A percentile compares a stretch with the other conserved stretches of the same genome.
Conservation (phyloP, 176 grass and related monocot species). For the Triticum urartu region DNA sequence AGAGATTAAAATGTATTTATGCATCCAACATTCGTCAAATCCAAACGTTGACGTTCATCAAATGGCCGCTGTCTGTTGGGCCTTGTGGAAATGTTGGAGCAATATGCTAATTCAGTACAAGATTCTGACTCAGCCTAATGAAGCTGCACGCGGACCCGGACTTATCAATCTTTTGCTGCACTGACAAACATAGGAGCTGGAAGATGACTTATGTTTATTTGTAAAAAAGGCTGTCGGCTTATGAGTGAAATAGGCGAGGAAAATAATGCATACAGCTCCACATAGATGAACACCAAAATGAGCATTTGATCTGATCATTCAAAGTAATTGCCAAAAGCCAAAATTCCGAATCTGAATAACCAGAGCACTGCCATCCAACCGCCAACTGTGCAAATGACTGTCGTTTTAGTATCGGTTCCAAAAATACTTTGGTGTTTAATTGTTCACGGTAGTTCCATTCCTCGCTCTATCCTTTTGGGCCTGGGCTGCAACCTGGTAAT, state of each 20-base stretch:
- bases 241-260: neutral
- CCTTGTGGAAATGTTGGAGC: neutral
- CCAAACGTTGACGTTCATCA: neutral
- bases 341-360: neutral
- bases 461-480: neutral
- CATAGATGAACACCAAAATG: neutral
- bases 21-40: neutral
- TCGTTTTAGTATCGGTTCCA: neutral
- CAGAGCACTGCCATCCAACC: neutral
- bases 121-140: neutral
- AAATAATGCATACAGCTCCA: neutral
- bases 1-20: conserved; percentile 8
- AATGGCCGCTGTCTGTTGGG: neutral
- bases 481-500: neutral
- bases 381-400: neutral
- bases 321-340: neutral
- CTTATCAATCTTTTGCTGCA: neutral
- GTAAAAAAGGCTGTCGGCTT: no score
- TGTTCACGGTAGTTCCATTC: neutral
- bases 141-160: neutral
- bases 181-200: neutral
- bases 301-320: neutral
- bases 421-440: neutral
- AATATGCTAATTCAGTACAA: neutral
- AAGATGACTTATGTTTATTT: neutral